Conservation (phyloP, 2,329 filamentous ascomycete species). For the Curvularia lunata region DNA sequence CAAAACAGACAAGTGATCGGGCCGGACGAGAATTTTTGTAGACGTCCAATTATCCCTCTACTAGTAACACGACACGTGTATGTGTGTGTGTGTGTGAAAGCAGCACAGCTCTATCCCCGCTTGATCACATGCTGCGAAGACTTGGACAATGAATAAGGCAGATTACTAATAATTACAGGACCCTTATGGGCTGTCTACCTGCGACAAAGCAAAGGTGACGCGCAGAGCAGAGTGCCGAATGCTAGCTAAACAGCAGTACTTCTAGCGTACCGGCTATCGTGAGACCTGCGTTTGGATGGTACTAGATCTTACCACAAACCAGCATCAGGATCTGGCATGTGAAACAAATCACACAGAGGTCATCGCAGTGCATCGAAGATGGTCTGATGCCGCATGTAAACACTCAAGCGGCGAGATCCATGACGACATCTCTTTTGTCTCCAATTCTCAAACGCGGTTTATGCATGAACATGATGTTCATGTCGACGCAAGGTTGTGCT, state of each 20-base stretch:
- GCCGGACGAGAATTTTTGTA: no score
- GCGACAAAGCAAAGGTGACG: not conserved
- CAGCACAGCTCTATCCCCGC: not conserved
- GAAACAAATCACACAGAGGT: slow-evolving; percentile 6
- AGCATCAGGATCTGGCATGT: slow-evolving; percentile 10
- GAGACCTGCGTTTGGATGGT: slow-evolving; percentile 4
- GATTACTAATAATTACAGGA: not conserved
- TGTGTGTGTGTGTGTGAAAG: not conserved
- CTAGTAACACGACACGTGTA: not conserved
- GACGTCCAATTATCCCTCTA: not conserved
- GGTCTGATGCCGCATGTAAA: slow-evolving; percentile 5
- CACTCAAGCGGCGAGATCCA: slow-evolving; percentile 6
- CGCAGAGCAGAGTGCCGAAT: not conserved
- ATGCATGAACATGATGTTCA: not conserved
- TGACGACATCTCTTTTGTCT: slow-evolving; percentile 12
- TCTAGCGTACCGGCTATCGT: slow-evolving; percentile 10
- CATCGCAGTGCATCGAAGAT: slow-evolving; percentile 4
- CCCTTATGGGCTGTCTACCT: not conserved
- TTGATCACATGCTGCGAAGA: not conserved
- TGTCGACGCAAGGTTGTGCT: not conserved
- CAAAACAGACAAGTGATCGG: not conserved
- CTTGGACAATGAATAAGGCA: not conserved
- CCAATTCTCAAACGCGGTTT: slow-evolving; percentile 1
- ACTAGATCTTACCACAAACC: not conserved
- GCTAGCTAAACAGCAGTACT: slow-evolving; percentile 1